Base-by-base conservation (phyloP, 2,329 filamentous ascomycete genomes). In the Neoarthrinium moseri region DNA sequence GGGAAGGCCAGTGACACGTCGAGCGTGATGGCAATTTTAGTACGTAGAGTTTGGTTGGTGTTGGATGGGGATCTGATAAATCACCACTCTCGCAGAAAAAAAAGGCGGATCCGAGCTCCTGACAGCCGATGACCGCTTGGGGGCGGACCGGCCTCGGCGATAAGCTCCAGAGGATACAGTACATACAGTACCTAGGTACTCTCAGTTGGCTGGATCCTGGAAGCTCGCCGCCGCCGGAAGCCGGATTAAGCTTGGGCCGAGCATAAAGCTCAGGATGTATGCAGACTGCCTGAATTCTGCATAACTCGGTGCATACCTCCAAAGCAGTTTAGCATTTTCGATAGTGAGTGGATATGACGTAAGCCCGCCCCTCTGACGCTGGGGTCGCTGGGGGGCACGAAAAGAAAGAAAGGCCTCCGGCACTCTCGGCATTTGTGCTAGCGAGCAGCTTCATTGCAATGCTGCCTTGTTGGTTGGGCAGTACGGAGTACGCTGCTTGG, bases 1-100 rank as follows among this genome's bases (percentile, higher is more conserved):
- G 49, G 44, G 43, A 41, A 56, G 47, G 43, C 50, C 44, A 37
- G 43, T 48, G 30, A 40, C 29, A 8, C 20, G 24, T 30, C 4
- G 11, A 26, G 33, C 22, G 30, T 32, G 64, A 64, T 44, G 41
- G 32, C 41, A 36, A 44, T 23, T 44, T 44, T 40, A 24, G 18
- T 15, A 40, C 12, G 37, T n/a, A n/a, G 30, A 27, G 22, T 27
- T 23, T 40, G 8, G 37, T 40, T 40, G 37, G 37, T 40, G 37
- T 29, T 40, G 12, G 8, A 6, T 34, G n/a, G n/a, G 32, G 37
- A 17, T 15, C 18, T 52, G 63, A 65, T 67, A 68, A 60, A 53
- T 58, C 46, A 47, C 40, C 17, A 43, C 30, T 18, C 15, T 11
- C 33, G 33, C 12, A 44, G 20, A 44, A 30, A 30, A 29, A 18